A percentile compares a stretch with the other conserved stretches of the same genome.
These are phyloP conservation scores for Pythium plurisporium DNA, from an alignment of 352 stramenopile species.

Conservation along the genomic window DNA sequence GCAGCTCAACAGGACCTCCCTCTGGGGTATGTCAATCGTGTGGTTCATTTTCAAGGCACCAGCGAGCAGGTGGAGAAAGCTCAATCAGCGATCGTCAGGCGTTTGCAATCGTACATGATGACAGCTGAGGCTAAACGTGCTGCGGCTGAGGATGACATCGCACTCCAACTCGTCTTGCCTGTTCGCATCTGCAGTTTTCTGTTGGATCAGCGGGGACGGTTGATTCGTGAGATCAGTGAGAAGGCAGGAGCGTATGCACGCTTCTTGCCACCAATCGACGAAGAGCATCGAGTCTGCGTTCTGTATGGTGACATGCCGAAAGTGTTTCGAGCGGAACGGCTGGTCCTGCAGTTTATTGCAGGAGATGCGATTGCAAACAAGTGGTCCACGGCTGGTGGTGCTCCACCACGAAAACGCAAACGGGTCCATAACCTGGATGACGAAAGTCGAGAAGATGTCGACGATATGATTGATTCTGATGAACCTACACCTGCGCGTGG, in stretches of 20 bases:
- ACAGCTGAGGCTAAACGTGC: not conserved
- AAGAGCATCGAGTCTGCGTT: constrained; percentile 46
- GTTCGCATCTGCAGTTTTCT: constrained; percentile 41
- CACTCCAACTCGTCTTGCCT: constrained; percentile 46
- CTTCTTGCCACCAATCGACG: constrained; percentile 34
- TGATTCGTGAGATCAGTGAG: constrained; percentile 52
- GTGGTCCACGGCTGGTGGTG: constrained; percentile 8
- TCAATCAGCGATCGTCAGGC: constrained; percentile 30
- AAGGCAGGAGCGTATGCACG: constrained; percentile 47
- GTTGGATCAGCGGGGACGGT: constrained; percentile 37
- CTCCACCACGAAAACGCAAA: constrained; percentile 34
- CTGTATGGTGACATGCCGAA: constrained; percentile 45
- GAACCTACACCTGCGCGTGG: not conserved
- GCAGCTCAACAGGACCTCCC: constrained; percentile 43
- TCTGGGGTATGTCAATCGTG: constrained; percentile 55
- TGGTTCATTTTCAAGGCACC: constrained; percentile 59
- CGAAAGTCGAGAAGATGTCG: not conserved
- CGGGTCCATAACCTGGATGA: not conserved
- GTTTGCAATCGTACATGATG: constrained; percentile 25
- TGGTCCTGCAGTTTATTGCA: constrained; percentile 59
- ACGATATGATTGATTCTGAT: not conserved
- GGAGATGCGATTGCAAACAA: constrained; percentile 52
- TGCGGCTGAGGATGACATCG: constrained; percentile 38
- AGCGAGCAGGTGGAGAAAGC: constrained; percentile 43
- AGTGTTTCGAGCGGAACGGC: constrained; percentile 46